Base-by-base conservation (phyloP, 352 stramenopile genomes). In the Phytopythium boreale region DNA sequence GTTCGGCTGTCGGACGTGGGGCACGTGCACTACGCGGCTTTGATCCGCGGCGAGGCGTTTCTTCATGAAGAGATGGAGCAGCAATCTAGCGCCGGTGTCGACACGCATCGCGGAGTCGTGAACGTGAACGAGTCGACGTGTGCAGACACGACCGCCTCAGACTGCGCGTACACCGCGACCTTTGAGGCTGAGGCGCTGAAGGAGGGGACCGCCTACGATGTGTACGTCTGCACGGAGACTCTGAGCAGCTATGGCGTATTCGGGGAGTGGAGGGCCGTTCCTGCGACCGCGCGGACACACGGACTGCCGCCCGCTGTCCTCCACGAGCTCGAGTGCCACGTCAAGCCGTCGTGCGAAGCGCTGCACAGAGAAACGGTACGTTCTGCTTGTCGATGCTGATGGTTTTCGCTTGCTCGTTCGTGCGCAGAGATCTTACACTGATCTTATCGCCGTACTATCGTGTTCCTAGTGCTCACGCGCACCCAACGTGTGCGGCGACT, bases 141-240 rank as follows among this genome's bases (percentile, higher is more conserved):
- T 29, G 34, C 19, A 14, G 17, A 22, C 17, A 26, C 24, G 19
- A 62, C 3, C 43, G 15, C 22, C 3, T 29, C 43, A 4, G 61
- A 53, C 15, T 57, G 29, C 39, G 26, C 15, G 20, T 67, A 67
- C 50, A 46, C 61, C 24, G 67, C 62, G 12, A 69, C 47, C 24
- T 89, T 94, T 55, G 50, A 75, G 5, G 73, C 91, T 31, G 71
- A 81, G 7, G 70, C 69, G 10, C 71, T 95, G 4, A 72, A 67
- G 4, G 79, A 88, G 49, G 80, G 80, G 22, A 92, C 74, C 2
- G 57, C 71, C 11, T 92, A 93, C 56, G 81, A 91, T 36, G 61
- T 95, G 39, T 95, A 87, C 75, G 72, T 95, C 31, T 74, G 83
- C 9, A 64, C 80, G 1, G 87, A 95, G 74, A 92, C 84, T 1